Evolutionary conservation across 345 rosid genomes (phyloP), one percentile per base, ranked within the genome.

Genomic region (Dipteronia sinensis): DNA sequence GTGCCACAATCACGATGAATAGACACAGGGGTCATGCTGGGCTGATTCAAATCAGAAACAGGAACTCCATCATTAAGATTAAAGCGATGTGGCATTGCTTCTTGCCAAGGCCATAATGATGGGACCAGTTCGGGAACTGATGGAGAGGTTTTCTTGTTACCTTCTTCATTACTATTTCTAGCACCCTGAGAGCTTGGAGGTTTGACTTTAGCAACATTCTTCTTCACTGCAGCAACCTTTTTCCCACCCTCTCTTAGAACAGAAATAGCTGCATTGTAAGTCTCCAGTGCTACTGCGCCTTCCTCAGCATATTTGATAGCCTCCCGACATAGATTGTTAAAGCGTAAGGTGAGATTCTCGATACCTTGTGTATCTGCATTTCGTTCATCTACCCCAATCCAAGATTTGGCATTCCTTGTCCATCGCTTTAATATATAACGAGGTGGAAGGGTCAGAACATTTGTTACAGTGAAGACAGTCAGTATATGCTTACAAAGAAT

Each of bases 381-480:
- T 27, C 74, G 83, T 67, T 86, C 90, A 68, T 85, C 91, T 59
- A 78, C 74, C 63, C 82, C 86, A 78, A 84, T 78, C 78, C 70
- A 78, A 77, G 83, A 84, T 82, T 86, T 90, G 65, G 90, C 92
- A 86, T 82, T 89, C 72, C 85, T 83, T 63, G 92, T 83, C 92
- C 94, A 90, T 40, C 94, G 82, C 72, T 86, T 87, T 75, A 89
- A 77, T 77, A 90, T 81, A 68, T 86, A 90, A 49, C 86, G 89
- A 20, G 85, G 64, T 47, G 94, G 94, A 82, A 90, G 89, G 71
- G 87, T 87, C 59, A 87, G 88, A 65, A 90, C 88, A 82, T 89
- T 90, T 65, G 92, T 87, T 40, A 90, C 92, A 1, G 92, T 87
- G 82, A 89, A 90, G 67, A 89, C 94, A 25, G 92, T 90, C 71